phyloP scores from a whole-genome alignment of 1,284 basidiomycete species.

The Cutaneotrichosporon spelunceum region DNA sequence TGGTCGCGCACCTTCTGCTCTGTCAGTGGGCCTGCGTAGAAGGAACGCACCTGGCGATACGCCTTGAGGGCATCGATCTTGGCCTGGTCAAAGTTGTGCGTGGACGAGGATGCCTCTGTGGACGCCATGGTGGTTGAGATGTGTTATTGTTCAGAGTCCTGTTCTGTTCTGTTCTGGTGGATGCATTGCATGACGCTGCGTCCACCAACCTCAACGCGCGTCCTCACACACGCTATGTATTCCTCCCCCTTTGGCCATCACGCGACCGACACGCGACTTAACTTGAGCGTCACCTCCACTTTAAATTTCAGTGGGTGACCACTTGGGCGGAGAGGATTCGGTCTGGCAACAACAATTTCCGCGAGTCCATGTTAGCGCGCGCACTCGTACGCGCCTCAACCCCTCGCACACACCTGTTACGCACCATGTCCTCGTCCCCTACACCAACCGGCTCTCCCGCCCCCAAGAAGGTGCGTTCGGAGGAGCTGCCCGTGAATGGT shows the following conservation, averaged over 20 bases:
- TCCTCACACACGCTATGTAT: not conserved
- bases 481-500: not conserved
- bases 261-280: not conserved
- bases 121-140: slow-evolving; percentile 14
- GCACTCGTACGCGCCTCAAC: slow-evolving; percentile 18
- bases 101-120: slow-evolving; percentile 32
- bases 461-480: slow-evolving; percentile 18
- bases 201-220: slow-evolving; percentile 12
- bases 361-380: slow-evolving; percentile 8
- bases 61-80: slow-evolving; percentile 52
- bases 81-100: slow-evolving; percentile 35
- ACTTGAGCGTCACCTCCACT: slow-evolving; percentile 15
- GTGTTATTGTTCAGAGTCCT: not conserved
- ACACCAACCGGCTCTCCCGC: slow-evolving; percentile 7
- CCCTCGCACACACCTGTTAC: not conserved
- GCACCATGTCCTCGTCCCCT: not conserved
- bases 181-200: not conserved
- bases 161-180: not conserved
- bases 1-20: slow-evolving; percentile 84
- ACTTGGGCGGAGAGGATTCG: not conserved
- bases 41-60: slow-evolving; percentile 48
- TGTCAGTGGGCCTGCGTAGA: slow-evolving; percentile 14
- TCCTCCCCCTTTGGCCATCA: slow-evolving; percentile 3
- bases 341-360: slow-evolving; percentile 6
- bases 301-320: slow-evolving; percentile 26